phyloP scores from a whole-genome alignment of 2,329 filamentous ascomycete species.

The Botrytis pseudocinerea region DNA sequence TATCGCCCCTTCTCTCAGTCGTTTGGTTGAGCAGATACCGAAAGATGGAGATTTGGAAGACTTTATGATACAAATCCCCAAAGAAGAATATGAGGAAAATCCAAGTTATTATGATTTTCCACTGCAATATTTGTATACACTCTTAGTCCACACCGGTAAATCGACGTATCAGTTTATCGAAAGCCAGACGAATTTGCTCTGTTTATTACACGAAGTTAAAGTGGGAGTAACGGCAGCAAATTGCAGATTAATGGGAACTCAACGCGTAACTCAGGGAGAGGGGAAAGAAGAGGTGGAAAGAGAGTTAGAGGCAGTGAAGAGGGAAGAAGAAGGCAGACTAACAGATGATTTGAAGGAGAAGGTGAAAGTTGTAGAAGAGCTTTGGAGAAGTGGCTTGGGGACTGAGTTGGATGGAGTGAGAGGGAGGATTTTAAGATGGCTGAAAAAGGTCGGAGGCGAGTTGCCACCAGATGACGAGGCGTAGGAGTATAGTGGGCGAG shows the following conservation, averaged over 20 bases:
- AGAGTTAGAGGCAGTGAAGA: slow-evolving; percentile 57
- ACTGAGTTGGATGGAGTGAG: slow-evolving; percentile 72
- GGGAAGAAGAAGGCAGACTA: slow-evolving; percentile 67
- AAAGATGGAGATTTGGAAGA: slow-evolving; percentile 46
- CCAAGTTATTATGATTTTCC: slow-evolving; percentile 78
- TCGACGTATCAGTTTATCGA: slow-evolving; percentile 97
- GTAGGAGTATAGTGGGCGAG: not conserved
- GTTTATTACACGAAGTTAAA: slow-evolving; percentile 86
- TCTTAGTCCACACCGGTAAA: slow-evolving; percentile 85
- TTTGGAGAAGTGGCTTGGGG: slow-evolving; percentile 87
- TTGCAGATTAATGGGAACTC: slow-evolving; percentile 65
- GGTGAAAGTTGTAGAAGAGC: slow-evolving; percentile 83
- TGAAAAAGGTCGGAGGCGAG: slow-evolving; percentile 74
- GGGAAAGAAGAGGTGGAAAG: slow-evolving; percentile 44
- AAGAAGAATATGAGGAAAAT: slow-evolving; percentile 80
- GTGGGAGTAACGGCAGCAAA: slow-evolving; percentile 72
- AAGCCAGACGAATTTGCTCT: slow-evolving; percentile 86
- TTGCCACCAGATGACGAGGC: slow-evolving; percentile 63
- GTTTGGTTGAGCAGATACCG: slow-evolving; percentile 79
- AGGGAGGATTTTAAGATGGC: slow-evolving; percentile 59
- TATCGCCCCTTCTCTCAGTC: slow-evolving; percentile 79
- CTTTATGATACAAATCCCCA: slow-evolving; percentile 76
- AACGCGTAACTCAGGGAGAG: slow-evolving; percentile 48
- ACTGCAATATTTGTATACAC: slow-evolving; percentile 83
- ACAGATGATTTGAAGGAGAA: slow-evolving; percentile 92